Conservation (phyloP, 495 filamentous ascomycete species). For the Viridothelium virens region DNA sequence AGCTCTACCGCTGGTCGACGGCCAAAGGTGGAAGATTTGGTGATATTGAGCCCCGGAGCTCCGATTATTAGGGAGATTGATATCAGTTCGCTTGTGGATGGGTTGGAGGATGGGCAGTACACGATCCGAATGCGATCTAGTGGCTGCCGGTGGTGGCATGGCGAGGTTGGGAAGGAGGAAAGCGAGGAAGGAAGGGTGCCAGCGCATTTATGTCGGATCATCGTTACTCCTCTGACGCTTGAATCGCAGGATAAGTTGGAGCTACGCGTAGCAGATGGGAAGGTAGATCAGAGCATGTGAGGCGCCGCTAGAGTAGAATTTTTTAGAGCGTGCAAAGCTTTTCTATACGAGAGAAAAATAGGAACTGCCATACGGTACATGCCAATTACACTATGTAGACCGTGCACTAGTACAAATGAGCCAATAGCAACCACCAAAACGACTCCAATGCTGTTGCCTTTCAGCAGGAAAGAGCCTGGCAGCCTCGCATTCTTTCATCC, state of each 20-base stretch:
- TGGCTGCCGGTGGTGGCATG: constrained; percentile 10
- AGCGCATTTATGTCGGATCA: constrained; percentile 12
- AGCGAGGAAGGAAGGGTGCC: constrained; percentile 9
- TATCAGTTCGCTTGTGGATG: constrained; percentile 7
- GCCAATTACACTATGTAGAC: too few relatives aligned
- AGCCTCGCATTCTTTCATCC: neutral
- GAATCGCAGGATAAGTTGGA: constrained; percentile 10
- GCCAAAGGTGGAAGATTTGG: constrained; percentile 11
- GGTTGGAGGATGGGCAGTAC: constrained; percentile 12
- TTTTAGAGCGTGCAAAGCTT: too few relatives aligned
- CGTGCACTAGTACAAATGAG: too few relatives aligned
- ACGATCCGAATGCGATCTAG: constrained; percentile 5
- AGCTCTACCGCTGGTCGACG: constrained; percentile 5
- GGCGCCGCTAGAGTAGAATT: neutral
- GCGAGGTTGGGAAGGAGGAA: constrained; percentile 14
- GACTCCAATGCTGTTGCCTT: too few relatives aligned
- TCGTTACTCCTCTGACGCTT: constrained; percentile 7
- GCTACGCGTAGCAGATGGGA: constrained; percentile 4
- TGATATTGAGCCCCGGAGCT: constrained; percentile 3
- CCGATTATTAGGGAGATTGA: constrained; percentile 6
- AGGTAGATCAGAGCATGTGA: constrained; percentile 15
- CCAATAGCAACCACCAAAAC: too few relatives aligned
- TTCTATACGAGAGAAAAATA: too few relatives aligned
- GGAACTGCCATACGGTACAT: too few relatives aligned
- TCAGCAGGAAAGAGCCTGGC: neutral